Conservation (phyloP, 2,329 filamentous ascomycete genomes). For the Alternaria sp. region DNA sequence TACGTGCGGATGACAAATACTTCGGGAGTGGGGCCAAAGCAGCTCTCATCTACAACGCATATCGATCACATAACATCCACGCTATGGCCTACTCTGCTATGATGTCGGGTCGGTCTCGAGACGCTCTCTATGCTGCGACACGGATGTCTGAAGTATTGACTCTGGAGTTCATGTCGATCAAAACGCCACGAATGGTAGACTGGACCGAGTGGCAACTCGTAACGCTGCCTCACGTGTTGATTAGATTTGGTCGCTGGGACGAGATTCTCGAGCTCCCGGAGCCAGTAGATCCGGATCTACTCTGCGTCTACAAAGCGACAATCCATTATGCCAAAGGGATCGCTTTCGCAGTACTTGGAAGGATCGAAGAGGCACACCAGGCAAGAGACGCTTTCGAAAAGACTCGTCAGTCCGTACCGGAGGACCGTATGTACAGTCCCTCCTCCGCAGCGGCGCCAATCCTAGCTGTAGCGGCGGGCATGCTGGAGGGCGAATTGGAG, state of each 20-base stretch:
- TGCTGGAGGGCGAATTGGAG: slow-evolving; percentile 4
- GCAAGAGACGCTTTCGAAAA: not conserved
- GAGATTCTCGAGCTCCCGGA: not conserved
- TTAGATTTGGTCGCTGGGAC: slow-evolving; percentile 10
- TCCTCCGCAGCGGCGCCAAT: not conserved
- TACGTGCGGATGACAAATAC: not conserved
- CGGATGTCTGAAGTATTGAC: not conserved
- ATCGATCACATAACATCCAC: slow-evolving; percentile 9
- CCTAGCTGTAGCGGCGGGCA: not conserved
- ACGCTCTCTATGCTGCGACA: slow-evolving; percentile 1
- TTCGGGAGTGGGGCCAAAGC: not conserved
- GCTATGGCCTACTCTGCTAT: slow-evolving; percentile 6
- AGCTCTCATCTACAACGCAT: slow-evolving; percentile 3
- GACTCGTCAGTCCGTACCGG: not conserved
- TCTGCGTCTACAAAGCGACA: not conserved
- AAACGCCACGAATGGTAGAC: slow-evolving; percentile 8
- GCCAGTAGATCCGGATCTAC: not conserved
- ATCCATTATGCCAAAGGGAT: slow-evolving; percentile 1
- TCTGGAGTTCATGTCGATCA: slow-evolving; percentile 3
- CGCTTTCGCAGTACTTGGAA: not conserved
- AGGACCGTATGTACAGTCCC: not conserved
- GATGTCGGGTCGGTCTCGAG: slow-evolving; percentile 1
- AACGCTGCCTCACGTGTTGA: slow-evolving; percentile 5
- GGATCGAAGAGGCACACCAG: not conserved
- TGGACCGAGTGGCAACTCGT: slow-evolving; percentile 11